Evolutionary conservation across 495 filamentous ascomycete species (phyloP), one percentile per base, ranked within the genome.

Genomic region (Aspergillus nanangensis): DNA sequence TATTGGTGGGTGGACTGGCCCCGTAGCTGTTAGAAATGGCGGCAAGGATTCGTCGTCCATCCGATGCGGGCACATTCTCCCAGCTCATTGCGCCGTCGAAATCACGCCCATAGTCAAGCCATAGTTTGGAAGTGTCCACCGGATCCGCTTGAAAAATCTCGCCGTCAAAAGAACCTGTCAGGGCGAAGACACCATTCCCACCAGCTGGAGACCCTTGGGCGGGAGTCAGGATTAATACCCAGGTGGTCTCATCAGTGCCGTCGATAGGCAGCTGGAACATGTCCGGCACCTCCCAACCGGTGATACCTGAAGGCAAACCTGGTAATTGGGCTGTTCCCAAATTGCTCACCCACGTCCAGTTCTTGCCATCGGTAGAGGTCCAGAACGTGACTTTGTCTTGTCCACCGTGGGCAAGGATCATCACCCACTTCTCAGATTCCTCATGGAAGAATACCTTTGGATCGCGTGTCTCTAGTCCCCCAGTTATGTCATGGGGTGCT

Each of bases 361-460:
- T 8, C n/a, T 38, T 38, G 4, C 32, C 10, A 27, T 49, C 39
- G 1, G 29, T 1, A 11, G 47, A 49, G 3, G 47, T 38, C 47
- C 39, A 49, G 19, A 49, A 49, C 0, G 47, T 32, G 0, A 44
- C 3, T 29, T 49, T 49, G 23, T 49, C 25, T 22, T 49, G 39
- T 3, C 39, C 47, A n/a, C 39, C 47, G 22, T 49, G 47, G 9
- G 21, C 14, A 3, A 49, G 47, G 10, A 49, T 13, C 47, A 44
- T 49, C 0, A 49, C 39, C 47, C 47, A 49, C n/a, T 38, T 44
- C 11, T 31, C 23, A 1, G 40, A 44, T 4, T 13, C 14, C 1
- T 9, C 22, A 44, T 49, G 47, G 22, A 44, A 49, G 23, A 49
- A 49, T 8, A 49, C 47, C 39, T 49, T 49, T 1, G 47, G 47